Base-by-base conservation (phyloP, 75 land plant species). In the Azolla pinnata region DNA sequence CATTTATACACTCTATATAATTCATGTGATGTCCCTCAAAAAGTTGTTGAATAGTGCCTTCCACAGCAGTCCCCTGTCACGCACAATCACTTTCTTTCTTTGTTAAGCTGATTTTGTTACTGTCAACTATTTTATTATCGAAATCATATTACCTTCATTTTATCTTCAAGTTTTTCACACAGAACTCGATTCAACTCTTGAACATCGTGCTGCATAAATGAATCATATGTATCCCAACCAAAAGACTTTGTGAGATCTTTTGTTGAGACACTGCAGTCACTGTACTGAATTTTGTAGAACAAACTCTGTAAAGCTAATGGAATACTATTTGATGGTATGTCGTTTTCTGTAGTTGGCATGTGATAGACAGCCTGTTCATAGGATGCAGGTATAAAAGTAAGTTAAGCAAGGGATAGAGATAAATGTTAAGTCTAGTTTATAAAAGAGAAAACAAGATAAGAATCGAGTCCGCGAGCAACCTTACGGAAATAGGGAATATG, bases 401-500 rank as follows among this genome's bases (percentile, higher is more conserved):
- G n/a, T n/a, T n/a, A n/a, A n/a, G n/a, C n/a, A n/a, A n/a, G n/a
- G n/a, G n/a, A n/a, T n/a, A n/a, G n/a, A n/a, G n/a, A n/a, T n/a
- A n/a, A n/a, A n/a, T n/a, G n/a, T n/a, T n/a, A n/a, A n/a, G n/a
- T n/a, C n/a, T n/a, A n/a, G n/a, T n/a, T n/a, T n/a, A n/a, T n/a
- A n/a, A n/a, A n/a, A n/a, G n/a, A n/a, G n/a, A n/a, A n/a, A n/a
- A n/a, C n/a, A n/a, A n/a, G n/a, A n/a, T n/a, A n/a, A n/a, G n/a
- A n/a, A n/a, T n/a, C n/a, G n/a, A n/a, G n/a, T n/a, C n/a, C n/a
- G n/a, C n/a, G n/a, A n/a, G n/a, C n/a, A n/a, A 90, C 97, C 84
- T 84, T 90, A 52, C 97, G 77, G 48, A 90, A 90, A 50, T 87
- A 90, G 33, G 92, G 83, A 58, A 90, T 81, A 75, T 90, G 92